Percentiles rank a stretch among this genome's conserved stretches.
These are phyloP conservation scores for Tylopilus sp. DNA, from an alignment of 768 basidiomycete species.

Conservation along the genomic window DNA sequence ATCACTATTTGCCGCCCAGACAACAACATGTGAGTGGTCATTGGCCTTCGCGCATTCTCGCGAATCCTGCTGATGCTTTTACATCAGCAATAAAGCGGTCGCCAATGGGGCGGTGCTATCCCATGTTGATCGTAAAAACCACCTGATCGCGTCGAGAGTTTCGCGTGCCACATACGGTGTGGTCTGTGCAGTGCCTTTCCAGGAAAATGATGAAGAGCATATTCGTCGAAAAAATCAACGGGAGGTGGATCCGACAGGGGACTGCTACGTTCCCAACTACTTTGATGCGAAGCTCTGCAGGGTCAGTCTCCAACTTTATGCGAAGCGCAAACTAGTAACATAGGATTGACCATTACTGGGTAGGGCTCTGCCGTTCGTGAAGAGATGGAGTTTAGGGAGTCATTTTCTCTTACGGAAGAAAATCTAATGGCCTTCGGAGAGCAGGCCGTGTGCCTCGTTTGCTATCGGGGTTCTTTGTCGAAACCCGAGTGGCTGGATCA, in stretches of 20 bases:
- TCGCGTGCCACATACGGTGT: background rate
- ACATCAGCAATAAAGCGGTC: background rate
- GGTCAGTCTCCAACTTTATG: background rate
- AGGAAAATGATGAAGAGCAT: background rate
- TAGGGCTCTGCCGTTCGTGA: slow-evolving; percentile 3
- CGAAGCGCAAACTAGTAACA: too few relatives aligned
- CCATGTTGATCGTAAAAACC: background rate
- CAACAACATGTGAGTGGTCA: background rate
- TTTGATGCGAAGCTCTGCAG: slow-evolving; percentile 10
- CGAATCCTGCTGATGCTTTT: background rate
- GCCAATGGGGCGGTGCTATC: background rate
- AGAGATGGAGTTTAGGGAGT: slow-evolving; percentile 8
- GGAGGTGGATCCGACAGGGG: slow-evolving; percentile 8
- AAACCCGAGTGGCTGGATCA: slow-evolving; percentile 15
- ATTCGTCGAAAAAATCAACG: background rate
- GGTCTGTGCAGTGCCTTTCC: background rate
- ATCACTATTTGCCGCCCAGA: background rate
- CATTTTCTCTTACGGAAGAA: slow-evolving; percentile 5
- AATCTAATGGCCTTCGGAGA: background rate
- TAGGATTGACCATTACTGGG: too few relatives aligned
- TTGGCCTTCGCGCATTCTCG: background rate
- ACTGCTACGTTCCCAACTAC: slow-evolving; percentile 10
- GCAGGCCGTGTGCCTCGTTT: slow-evolving; percentile 4
- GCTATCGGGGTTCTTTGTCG: slow-evolving; percentile 9
- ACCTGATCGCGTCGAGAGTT: background rate